These are phyloP conservation scores for Fusarium albosuccineum DNA, from an alignment of 2,329 filamentous ascomycete species.

Conservation along the genomic window DNA sequence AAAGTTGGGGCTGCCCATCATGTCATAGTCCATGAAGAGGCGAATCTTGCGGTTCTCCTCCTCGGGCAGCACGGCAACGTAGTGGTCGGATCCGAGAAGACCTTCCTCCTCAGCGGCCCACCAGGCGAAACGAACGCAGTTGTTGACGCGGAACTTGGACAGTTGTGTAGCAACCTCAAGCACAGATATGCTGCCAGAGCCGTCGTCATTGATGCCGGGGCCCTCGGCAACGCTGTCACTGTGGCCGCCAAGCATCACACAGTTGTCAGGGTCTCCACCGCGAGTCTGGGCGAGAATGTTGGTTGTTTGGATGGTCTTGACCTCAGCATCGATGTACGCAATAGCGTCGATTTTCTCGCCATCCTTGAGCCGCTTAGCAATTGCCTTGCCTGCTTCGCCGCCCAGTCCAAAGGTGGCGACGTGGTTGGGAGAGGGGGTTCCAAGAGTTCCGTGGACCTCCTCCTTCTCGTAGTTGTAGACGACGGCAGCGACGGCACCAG, in stretches of 20 bases:
- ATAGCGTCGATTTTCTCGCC: slow-evolving; percentile 66
- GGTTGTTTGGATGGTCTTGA: slow-evolving; percentile 65
- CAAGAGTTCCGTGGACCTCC: slow-evolving; percentile 75
- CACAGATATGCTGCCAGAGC: slow-evolving; percentile 73
- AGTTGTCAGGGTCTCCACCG: slow-evolving; percentile 71
- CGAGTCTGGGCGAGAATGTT: slow-evolving; percentile 75
- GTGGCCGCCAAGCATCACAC: slow-evolving; percentile 75
- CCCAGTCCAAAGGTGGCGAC: slow-evolving; percentile 78
- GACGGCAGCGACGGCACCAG: slow-evolving; percentile 78
- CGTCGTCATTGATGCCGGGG: slow-evolving; percentile 84
- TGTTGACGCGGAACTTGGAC: slow-evolving; percentile 69
- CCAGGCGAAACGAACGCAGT: slow-evolving; percentile 76
- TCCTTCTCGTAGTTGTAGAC: slow-evolving; percentile 80
- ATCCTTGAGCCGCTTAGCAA: slow-evolving; percentile 66
- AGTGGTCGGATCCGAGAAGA: slow-evolving; percentile 73
- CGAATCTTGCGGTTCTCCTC: slow-evolving; percentile 74
- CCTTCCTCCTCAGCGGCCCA: slow-evolving; percentile 77
- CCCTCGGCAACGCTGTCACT: slow-evolving; percentile 73
- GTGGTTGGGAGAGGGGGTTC: slow-evolving; percentile 68
- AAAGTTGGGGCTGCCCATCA: slow-evolving; percentile 76
- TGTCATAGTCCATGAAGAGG: slow-evolving; percentile 78
- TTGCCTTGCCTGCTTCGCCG: slow-evolving; percentile 67
- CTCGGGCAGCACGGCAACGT: slow-evolving; percentile 65
- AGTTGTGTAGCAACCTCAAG: slow-evolving; percentile 74
- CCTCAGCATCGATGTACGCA: slow-evolving; percentile 70